Conservation (phyloP, 495 filamentous ascomycete species). For the Stereocaulon alpinum region DNA sequence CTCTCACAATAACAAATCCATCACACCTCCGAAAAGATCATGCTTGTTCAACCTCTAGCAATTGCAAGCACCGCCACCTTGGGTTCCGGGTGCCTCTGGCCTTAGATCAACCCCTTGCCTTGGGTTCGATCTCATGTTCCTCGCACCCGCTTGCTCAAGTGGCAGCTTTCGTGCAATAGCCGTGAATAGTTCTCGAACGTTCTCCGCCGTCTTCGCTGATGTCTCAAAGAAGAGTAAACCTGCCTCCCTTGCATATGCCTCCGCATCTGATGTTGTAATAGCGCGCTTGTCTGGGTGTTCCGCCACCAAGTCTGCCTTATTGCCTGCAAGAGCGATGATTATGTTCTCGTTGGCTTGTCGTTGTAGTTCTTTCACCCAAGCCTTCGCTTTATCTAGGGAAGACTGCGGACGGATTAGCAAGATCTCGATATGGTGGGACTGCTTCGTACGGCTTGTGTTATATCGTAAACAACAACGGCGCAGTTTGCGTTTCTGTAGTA, state of each 20-base stretch:
- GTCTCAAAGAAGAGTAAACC: slow-evolving; percentile 95
- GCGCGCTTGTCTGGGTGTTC: slow-evolving; percentile 89
- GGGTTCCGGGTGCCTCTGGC: slow-evolving; percentile 66
- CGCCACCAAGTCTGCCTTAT: slow-evolving; percentile 90
- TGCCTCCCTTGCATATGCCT: slow-evolving; percentile 88
- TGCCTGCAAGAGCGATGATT: slow-evolving; percentile 93
- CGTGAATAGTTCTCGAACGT: slow-evolving; percentile 93
- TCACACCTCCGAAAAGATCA: background rate
- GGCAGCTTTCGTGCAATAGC: slow-evolving; percentile 95
- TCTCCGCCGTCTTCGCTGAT: slow-evolving; percentile 91
- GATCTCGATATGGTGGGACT: background rate
- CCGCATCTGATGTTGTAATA: slow-evolving; percentile 76
- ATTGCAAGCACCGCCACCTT: slow-evolving; percentile 61
- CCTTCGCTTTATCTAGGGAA: slow-evolving; percentile 95
- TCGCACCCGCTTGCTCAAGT: slow-evolving; percentile 75
- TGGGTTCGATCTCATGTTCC: slow-evolving; percentile 64
- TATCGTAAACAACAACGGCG: slow-evolving; percentile 97
- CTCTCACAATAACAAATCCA: background rate
- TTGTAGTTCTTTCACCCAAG: slow-evolving; percentile 99
- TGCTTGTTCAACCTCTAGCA: slow-evolving; percentile 41
- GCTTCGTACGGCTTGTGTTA: slow-evolving; percentile 83
- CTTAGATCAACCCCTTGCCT: slow-evolving; percentile 72
- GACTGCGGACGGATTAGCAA: slow-evolving; percentile 42
- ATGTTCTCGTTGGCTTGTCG: slow-evolving; percentile 99
- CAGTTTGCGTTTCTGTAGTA: slow-evolving; percentile 99